Evolutionary conservation across 805 yeast genomes (phyloP).

Genomic region (Zygosaccharomyces siamensis): DNA sequence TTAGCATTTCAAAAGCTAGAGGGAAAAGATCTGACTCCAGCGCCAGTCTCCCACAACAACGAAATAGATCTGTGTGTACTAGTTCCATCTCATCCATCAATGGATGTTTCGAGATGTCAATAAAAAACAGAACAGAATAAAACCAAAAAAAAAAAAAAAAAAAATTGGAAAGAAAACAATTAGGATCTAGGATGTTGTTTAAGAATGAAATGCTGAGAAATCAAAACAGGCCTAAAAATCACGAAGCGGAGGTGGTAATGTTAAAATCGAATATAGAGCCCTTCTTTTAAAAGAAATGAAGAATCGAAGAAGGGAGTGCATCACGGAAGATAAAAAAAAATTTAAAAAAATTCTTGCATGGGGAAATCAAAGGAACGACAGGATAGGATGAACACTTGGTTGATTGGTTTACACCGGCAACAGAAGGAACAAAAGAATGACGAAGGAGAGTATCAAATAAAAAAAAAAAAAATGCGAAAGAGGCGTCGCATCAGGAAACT

Average conservation of each 20-base stretch:
- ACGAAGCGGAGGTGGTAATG: neutral
- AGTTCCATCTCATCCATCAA: slow-evolving; percentile 9
- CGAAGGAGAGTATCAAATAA: neutral
- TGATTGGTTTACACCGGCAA: neutral
- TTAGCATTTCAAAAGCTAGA: slow-evolving; percentile 17
- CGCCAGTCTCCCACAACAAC: slow-evolving; percentile 25
- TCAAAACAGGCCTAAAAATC: neutral
- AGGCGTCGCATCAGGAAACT: neutral
- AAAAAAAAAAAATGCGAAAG: neutral
- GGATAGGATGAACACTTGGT: neutral
- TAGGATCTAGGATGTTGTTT: neutral
- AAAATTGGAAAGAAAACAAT: too few relatives aligned
- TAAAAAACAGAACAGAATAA: neutral
- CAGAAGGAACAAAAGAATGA: slow-evolving; percentile 1
- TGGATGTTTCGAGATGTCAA: neutral
- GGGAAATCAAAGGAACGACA: neutral
- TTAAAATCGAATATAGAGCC: neutral
- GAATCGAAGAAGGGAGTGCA: neutral
- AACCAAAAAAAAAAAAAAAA: neutral
- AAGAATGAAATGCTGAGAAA: neutral
- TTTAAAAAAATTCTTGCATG: neutral
- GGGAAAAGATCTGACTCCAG: slow-evolving; percentile 19
- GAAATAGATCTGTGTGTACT: slow-evolving; percentile 14
- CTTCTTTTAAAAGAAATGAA: neutral
- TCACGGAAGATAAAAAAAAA: neutral